A percentile compares a stretch with the other conserved stretches of the same genome.
Evolutionary conservation across 2,329 filamentous ascomycete species (phyloP).

Genomic region (Talaromyces amestolkiae): DNA sequence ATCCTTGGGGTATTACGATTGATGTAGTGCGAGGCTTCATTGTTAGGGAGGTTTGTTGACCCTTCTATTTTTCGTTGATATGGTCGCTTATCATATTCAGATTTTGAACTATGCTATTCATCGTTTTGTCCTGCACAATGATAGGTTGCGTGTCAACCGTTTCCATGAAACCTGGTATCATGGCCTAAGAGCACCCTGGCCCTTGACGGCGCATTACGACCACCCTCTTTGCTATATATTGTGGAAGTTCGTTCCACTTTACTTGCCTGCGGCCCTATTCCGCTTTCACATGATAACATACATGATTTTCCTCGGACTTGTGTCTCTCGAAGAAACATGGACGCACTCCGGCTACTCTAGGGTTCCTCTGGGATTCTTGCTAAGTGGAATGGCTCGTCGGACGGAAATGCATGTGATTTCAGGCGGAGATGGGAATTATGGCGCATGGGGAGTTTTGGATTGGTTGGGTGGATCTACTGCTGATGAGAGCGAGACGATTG

Average conservation of each 20-base stretch:
- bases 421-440: conserved; percentile 46
- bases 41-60: conserved; percentile 54
- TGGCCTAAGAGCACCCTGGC: conserved; percentile 52
- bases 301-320: conserved; percentile 52
- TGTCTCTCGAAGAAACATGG: conserved; percentile 61
- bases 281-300: conserved; percentile 62
- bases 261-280: conserved; percentile 55
- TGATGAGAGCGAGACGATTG: conserved; percentile 38
- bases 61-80: neutral
- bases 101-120: conserved; percentile 64
- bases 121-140: conserved; percentile 67
- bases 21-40: conserved; percentile 55
- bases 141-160: conserved; percentile 50
- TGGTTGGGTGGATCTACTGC: conserved; percentile 44
- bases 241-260: conserved; percentile 55
- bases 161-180: conserved; percentile 59
- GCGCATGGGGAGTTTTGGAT: conserved; percentile 47
- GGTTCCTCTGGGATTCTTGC: conserved; percentile 57
- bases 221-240: conserved; percentile 57
- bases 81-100: conserved; percentile 20
- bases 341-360: conserved; percentile 60
- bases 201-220: conserved; percentile 60
- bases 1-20: conserved; percentile 61
- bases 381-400: conserved; percentile 58
- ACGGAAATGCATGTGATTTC: conserved; percentile 55